Base-by-base conservation (phyloP, 495 filamentous ascomycete species). In the Penicillium dipodomyicola region DNA sequence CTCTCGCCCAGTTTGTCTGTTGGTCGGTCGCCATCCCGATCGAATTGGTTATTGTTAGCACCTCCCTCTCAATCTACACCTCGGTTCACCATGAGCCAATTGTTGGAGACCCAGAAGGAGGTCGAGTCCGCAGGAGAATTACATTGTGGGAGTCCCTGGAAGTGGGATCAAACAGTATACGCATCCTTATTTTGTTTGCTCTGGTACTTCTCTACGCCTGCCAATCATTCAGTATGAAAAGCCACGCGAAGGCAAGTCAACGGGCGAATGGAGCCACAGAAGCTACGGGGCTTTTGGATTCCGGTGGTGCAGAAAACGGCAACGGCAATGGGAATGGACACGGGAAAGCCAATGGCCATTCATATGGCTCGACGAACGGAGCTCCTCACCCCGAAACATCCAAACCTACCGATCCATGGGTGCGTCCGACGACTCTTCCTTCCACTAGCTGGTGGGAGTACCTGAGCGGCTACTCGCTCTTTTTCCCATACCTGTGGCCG, bases 401-500 rank as follows among this genome's bases (percentile, higher is more conserved):
- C n/a, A 77, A 76, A 44, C 74, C 74, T 0, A 51, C 71, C 39
- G 76, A 79, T 56, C 71, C 71, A 11, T 91, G 87, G 88, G 83
- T 82, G 52, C 80, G 86, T 59, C 85, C 87, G 10, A 83, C 80
- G n/a, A 81, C 77, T 14, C 75, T 83, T 39, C 85, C 85, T 5
- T 81, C 84, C 5, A 85, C 86, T 17, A 89, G 81, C 62, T 89
- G 90, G 90, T 90, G 87, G 84, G 94, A 97, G 68, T 98, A 98
- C 67, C 74, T 93, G 51, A 83, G 84, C 58, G 88, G 91, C 25
- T 96, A 96, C 71, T 84, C 84, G n/a, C 77, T 96, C 30, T 94
- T 96, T 70, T 91, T 96, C 73, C 92, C 90, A 0, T 96, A 96
- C 65, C 81, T 96, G 42, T 96, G 91, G 91, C 91, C 90, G 12